Evolutionary conservation across 768 basidiomycete species (phyloP), one percentile per base, ranked within the genome.

Genomic region (Serendipita indica): DNA sequence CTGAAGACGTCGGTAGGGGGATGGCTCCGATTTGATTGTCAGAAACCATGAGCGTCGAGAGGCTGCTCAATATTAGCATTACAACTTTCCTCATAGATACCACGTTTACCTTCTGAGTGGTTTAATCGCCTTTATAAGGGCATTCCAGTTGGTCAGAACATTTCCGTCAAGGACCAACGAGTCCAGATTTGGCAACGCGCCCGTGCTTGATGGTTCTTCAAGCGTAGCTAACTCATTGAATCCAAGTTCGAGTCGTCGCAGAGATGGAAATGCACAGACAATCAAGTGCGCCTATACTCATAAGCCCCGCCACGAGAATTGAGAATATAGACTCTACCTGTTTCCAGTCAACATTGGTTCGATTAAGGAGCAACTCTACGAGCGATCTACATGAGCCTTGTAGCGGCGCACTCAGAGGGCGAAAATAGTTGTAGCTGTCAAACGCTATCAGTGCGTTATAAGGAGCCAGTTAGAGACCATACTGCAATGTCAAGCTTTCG

Each of bases 401-500:
- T 61, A 77, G 68, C 35, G 65, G 60, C 25, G 63, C 60, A 39
- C 64, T 54, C 6, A 75, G 71, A 10, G 74, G 70, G 28, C 67
- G 64, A 58, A 93, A 70, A 41, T 88, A 81, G 64, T 85, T 88
- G 22, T 78, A 79, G 71, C 89, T 91, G 67, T 1, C 58, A 59
- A 60, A 39, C 37, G 58, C 58, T 58, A 57, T 59, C 39, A 1
- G 39, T 41, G 60, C 45, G 46, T 41, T 59, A 59, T 16, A 62
- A 45, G 58, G 22, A 43, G 57, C 18, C 25, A 67, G 57, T 39
- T 34, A 28, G 32, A 59, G 35, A 3, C 71, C 85, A 68, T 63
- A 96, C 93, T 91, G 94, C 63, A 97, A 70, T 28, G 80, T 73
- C 34, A 98, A 73, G 39, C 78, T 74, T 60, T 80, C 74, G 10